Evolutionary conservation across 441 rosid species (phyloP).

Genomic region (Eruca vesicaria): DNA sequence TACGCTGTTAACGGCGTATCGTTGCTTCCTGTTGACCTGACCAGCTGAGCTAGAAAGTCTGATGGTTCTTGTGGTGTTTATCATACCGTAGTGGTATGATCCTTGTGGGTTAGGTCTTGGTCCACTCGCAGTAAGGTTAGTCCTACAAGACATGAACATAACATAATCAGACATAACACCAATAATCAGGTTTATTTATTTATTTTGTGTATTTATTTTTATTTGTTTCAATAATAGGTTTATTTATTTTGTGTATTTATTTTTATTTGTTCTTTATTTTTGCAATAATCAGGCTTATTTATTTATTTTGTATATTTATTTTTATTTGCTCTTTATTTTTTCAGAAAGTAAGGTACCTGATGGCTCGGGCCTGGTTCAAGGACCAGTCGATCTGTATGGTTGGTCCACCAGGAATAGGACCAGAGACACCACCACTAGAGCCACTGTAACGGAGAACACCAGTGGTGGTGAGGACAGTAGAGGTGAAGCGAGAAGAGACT

Average conservation of each 20-base stretch:
- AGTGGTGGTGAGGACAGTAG: conserved; percentile 53
- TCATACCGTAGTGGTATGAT: conserved; percentile 94
- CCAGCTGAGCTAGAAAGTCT: conserved; percentile 73
- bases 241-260: too few relatives aligned
- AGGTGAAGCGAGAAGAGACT: conserved; percentile 79
- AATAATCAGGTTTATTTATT: neutral
- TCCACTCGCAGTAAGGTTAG: conserved; percentile 95
- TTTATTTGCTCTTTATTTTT: neutral
- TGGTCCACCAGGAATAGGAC: conserved; percentile 82
- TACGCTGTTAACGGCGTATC: conserved; percentile 84
- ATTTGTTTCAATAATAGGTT: neutral
- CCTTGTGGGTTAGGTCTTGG: conserved; percentile 99
- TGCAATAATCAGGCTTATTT: too few relatives aligned
- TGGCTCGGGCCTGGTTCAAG: conserved; percentile 89
- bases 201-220: neutral
- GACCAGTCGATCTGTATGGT: conserved; percentile 82
- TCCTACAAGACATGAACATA: conserved; percentile 45
- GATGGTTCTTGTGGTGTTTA: conserved; percentile 80
- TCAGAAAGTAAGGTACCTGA: conserved; percentile 47
- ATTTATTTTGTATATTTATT: neutral
- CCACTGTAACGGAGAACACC: conserved; percentile 71
- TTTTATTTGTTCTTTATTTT: too few relatives aligned
- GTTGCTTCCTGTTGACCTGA: conserved; percentile 76
- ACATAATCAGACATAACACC: neutral
- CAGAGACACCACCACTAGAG: conserved; percentile 70